Percentiles rank a stretch among this genome's conserved stretches.
Conservation (phyloP, 495 filamentous ascomycete species). For the Aspergillus nidulans region DNA sequence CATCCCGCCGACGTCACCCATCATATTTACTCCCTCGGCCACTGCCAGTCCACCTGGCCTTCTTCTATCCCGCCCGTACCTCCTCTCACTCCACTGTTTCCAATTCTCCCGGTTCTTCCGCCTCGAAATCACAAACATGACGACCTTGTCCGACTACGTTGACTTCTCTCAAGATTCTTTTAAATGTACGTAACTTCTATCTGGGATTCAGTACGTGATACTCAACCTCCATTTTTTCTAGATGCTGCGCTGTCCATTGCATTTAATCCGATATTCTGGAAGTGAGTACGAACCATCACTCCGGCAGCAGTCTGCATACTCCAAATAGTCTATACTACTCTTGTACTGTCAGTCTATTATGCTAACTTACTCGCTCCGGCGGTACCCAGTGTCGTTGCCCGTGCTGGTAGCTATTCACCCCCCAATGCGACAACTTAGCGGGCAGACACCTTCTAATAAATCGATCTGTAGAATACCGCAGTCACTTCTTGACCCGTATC, state of each 20-base stretch:
- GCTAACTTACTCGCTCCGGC: slow-evolving; percentile 15
- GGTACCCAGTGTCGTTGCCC: slow-evolving; percentile 39
- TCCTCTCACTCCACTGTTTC: too few relatives aligned
- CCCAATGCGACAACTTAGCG: slow-evolving; percentile 5
- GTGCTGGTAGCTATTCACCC: slow-evolving; percentile 34
- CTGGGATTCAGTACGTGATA: slow-evolving; percentile 29
- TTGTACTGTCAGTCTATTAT: background rate
- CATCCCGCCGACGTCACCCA: too few relatives aligned
- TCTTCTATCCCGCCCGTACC: too few relatives aligned
- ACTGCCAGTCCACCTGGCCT: too few relatives aligned
- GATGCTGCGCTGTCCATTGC: slow-evolving; percentile 47
- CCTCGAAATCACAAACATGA: slow-evolving; percentile 25
- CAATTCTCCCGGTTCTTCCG: too few relatives aligned
- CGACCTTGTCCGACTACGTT: slow-evolving; percentile 36
- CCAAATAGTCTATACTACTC: background rate
- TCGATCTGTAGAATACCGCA: slow-evolving; percentile 71
- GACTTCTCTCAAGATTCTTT: slow-evolving; percentile 44
- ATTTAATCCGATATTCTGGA: slow-evolving; percentile 57
- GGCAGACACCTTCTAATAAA: slow-evolving; percentile 3
- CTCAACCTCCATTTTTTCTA: slow-evolving; percentile 24
- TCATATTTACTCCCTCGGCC: too few relatives aligned
- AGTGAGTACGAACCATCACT: slow-evolving; percentile 31
- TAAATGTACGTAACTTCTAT: slow-evolving; percentile 30
- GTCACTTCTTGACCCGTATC: slow-evolving; percentile 78
- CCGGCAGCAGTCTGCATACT: background rate